phyloP scores from a whole-genome alignment of 139 green algal species.

The Pedinophyceae sp. region DNA sequence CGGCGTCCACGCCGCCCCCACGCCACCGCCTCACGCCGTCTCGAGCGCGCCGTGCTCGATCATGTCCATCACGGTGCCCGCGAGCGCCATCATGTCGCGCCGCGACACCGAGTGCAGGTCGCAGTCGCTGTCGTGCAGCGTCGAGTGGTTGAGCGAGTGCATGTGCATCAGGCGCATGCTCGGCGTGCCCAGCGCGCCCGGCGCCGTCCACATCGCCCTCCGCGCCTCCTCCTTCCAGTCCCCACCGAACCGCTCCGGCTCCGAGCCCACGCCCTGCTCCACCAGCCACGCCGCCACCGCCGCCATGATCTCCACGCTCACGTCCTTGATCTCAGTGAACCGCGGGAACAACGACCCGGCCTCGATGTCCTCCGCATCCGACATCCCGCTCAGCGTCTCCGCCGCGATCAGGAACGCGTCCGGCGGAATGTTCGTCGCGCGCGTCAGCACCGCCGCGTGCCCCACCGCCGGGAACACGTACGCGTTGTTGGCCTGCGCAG shows the following conservation, averaged over 20 bases:
- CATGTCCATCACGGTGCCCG: too few species aligned
- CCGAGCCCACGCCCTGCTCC: conserved; percentile 10
- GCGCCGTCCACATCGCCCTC: too few species aligned
- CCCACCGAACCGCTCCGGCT: conserved; percentile 10
- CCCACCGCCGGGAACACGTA: conserved; percentile 26
- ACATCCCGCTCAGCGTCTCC: conserved; percentile 35
- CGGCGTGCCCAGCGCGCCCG: too few species aligned
- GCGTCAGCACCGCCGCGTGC: conserved; percentile 23
- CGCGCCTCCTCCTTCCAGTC: too few species aligned
- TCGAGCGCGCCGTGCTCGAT: too few species aligned
- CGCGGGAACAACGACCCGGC: conserved; percentile 21
- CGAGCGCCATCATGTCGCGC: too few species aligned
- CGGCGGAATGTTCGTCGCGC: conserved; percentile 37
- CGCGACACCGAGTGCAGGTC: too few species aligned
- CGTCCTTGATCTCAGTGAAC: conserved; percentile 26
- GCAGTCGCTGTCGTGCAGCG: too few species aligned
- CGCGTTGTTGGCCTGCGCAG: conserved; percentile 25
- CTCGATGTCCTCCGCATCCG: conserved; percentile 9
- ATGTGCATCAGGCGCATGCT: too few species aligned
- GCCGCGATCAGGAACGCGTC: conserved; percentile 55
- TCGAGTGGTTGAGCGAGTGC: too few species aligned
- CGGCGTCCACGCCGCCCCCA: too few species aligned
- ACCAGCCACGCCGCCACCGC: conserved; percentile 23
- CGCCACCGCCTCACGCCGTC: too few species aligned
- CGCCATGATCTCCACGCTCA: conserved; percentile 14